Evolutionary conservation across 208 protist genomes (phyloP), one percentile per base, ranked within the genome.

Genomic region (Leishmania aethiopica): DNA sequence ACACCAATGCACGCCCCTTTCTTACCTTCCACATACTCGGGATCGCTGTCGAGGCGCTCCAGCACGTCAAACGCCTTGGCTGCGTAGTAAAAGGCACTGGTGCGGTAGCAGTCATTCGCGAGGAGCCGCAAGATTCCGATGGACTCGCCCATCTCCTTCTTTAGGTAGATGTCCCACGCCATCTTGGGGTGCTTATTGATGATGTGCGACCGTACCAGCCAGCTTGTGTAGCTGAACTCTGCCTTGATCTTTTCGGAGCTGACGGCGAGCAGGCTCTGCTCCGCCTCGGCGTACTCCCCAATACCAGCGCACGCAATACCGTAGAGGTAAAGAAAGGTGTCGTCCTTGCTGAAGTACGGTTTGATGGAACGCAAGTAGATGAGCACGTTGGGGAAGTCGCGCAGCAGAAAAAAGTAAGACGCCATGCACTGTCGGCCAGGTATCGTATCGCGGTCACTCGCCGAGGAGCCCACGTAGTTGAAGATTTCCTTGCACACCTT

Each of bases 1-100:
- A n/a, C n/a, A n/a, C n/a, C n/a, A n/a, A n/a, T n/a, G n/a, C n/a
- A n/a, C n/a, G n/a, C n/a, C n/a, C n/a, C n/a, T n/a, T n/a, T n/a
- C n/a, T n/a, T n/a, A n/a, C n/a, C n/a, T n/a, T n/a, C n/a, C n/a
- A n/a, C n/a, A n/a, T n/a, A n/a, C n/a, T n/a, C n/a, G n/a, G n/a
- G n/a, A n/a, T n/a, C n/a, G n/a, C n/a, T n/a, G n/a, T n/a, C n/a
- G n/a, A n/a, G n/a, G n/a, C n/a, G 94, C 90, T 99, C 97, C 40
- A 99, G 90, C 57, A 99, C 98, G 81, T 99, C 98, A 82, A 99
- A 99, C 15, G 99, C 98, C 90, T 99, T 99, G 45, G 98, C 97
- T 42, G 98, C 87, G 87, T 99, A 99, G 87, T 98, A 99, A 83
- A 99, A 99, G 60, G 90, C 89, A 66, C 98, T 97, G 15, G 96